phyloP scores from a whole-genome alignment of 164 flowering plant genomes.

The Brasenia schreberi region DNA sequence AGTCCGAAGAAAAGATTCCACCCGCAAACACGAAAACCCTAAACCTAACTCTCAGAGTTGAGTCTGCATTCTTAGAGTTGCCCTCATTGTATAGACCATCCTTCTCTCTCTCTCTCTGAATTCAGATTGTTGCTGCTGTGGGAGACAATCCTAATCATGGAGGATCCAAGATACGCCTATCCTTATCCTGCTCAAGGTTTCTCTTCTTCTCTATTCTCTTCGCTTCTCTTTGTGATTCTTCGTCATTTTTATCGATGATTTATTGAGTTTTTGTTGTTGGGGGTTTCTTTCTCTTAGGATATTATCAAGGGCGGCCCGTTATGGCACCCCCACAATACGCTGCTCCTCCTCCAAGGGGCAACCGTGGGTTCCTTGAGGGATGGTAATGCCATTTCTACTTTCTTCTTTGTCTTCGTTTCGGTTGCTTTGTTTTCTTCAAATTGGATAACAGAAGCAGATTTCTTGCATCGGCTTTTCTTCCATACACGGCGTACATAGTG shows the following conservation, averaged over 20 bases:
- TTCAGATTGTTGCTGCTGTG: no score
- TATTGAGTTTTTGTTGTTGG: background rate
- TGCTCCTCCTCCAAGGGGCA: constrained; percentile 26
- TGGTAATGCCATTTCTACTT: constrained; percentile 14
- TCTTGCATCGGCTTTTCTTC: no score
- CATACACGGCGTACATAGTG: no score
- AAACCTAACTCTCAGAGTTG: no score
- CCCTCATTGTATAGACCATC: no score
- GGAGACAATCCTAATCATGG: no score
- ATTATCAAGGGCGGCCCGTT: constrained; percentile 40
- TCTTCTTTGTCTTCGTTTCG: background rate
- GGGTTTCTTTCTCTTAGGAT: constrained; percentile 10
- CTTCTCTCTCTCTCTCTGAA: no score
- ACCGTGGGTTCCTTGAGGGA: constrained; percentile 23
- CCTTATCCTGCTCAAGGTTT: constrained; percentile 30
- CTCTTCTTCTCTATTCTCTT: background rate
- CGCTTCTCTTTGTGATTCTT: background rate
- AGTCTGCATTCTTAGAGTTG: no score
- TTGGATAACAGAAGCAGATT: background rate
- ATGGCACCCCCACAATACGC: constrained; percentile 43
- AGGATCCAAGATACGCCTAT: constrained; percentile 9
- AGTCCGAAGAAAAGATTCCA: background rate
- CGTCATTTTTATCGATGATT: background rate
- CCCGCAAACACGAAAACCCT: no score
- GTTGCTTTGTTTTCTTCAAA: background rate